These are phyloP conservation scores for Vitellaria paradoxa DNA, from an alignment of 179 eudicot species.

Conservation along the genomic window DNA sequence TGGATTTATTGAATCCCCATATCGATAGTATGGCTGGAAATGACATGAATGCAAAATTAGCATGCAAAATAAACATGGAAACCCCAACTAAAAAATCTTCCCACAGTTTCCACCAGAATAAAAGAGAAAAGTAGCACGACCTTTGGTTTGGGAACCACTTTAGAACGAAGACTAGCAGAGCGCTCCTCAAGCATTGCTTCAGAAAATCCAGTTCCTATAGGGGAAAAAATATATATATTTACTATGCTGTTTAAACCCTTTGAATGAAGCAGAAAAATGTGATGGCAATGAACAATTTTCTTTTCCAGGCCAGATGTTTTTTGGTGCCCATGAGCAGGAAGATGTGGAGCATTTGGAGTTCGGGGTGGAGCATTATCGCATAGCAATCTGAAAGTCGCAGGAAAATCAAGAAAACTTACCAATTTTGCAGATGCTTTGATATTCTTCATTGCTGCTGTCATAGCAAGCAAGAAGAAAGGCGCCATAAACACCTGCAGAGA, in stretches of 20 bases:
- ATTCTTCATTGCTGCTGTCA: slow-evolving; percentile 80
- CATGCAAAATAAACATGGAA: neutral
- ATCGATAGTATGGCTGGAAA: slow-evolving; percentile 78
- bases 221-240: slow-evolving; percentile 15
- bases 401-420: slow-evolving; percentile 39
- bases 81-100: neutral
- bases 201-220: slow-evolving; percentile 86
- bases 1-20: slow-evolving; percentile 61
- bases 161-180: slow-evolving; percentile 77
- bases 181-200: slow-evolving; percentile 82
- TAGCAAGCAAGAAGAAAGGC: slow-evolving; percentile 98
- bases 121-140: slow-evolving; percentile 28
- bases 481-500: slow-evolving; percentile 80
- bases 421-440: slow-evolving; percentile 93
- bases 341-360: too few species aligned
- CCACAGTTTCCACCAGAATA: neutral
- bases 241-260: slow-evolving; percentile 22
- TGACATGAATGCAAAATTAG: slow-evolving; percentile 4
- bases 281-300: neutral
- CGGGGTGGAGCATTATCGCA: neutral
- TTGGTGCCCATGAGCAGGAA: too few species aligned
- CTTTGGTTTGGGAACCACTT: slow-evolving; percentile 85
- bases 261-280: slow-evolving; percentile 3
- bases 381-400: neutral
- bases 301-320: too few species aligned